Evolutionary conservation across 208 protist genomes (phyloP), one percentile per base, ranked within the genome.

Genomic region (Blechomonas ayalai): DNA sequence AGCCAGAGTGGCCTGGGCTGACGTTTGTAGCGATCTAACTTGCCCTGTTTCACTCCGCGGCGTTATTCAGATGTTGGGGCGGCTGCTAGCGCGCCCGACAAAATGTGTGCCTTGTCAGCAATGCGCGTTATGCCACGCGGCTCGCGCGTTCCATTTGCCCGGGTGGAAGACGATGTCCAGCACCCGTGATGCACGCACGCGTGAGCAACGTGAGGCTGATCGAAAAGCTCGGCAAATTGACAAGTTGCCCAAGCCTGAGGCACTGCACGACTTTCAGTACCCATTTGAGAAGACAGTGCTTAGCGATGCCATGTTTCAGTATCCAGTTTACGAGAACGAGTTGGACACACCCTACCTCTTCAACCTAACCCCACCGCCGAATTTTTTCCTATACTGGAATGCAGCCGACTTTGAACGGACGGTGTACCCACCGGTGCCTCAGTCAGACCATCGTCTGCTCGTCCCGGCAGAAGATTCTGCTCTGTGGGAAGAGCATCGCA

Each of bases 311-410:
- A 92, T 92, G 87, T 95, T 90, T 45, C 71, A 92, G 62, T 88
- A 84, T 54, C 87, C 87, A 1, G 73, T 92, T 20, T 95, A 86
- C 60, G 87, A 85, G 51, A 84, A 84, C 27, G 81, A 90, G 56
- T 67, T 95, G 8, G 87, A 95, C 54, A 92, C 82, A 8, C 87
- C 82, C 29, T 58, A 81, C 31, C 73, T 92, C 29, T 95, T 91
- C 59, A 73, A 92, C 60, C 26, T 91, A n/a, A 77, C 73, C 3
- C 76, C 78, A 22, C 87, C 87, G 4, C 78, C 83, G 4, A 65
- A 91, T 53, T 95, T 95, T 44, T 92, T 92, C 39, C 34, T 95
- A 2, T 91, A 88, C 63, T 91, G 82, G 81, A 92, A 91, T 56
- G 74, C 60, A 2, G 27, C 50, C 0, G 74, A 92, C 36, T 92